Percentiles rank a stretch among this genome's conserved stretches.
Conservation (phyloP, 371 early-diverging fungal species). For the Rhizomucor miehei region DNA sequence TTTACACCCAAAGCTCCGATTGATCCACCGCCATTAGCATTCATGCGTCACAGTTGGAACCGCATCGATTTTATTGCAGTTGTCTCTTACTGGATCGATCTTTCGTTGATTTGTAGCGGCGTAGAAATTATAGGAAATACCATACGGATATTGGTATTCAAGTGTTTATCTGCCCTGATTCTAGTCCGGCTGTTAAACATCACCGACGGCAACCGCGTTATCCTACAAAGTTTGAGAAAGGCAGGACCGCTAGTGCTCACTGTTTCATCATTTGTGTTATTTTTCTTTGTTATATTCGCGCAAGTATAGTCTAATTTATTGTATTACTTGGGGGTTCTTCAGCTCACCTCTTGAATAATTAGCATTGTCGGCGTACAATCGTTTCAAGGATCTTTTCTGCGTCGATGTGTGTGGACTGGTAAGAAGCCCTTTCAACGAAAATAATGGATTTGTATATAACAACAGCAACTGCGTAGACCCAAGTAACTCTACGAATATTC, state of each 20-base stretch:
- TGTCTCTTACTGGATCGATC: slow-evolving; percentile 59
- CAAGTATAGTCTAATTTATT: slow-evolving; percentile 20
- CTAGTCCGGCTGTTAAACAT: slow-evolving; percentile 58
- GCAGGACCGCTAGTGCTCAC: slow-evolving; percentile 61
- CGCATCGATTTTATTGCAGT: slow-evolving; percentile 64
- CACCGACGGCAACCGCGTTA: slow-evolving; percentile 59
- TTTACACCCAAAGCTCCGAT: slow-evolving; percentile 29
- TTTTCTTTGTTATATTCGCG: slow-evolving; percentile 66
- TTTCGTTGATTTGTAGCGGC: slow-evolving; percentile 34
- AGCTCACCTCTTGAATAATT: not conserved
- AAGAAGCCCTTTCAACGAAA: no score
- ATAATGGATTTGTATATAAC: not conserved
- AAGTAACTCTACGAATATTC: slow-evolving; percentile 17
- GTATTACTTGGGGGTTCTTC: no score
- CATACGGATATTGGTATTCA: slow-evolving; percentile 51
- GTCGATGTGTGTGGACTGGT: slow-evolving; percentile 61
- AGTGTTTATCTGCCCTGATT: slow-evolving; percentile 53
- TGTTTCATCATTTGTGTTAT: slow-evolving; percentile 57
- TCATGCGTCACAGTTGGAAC: slow-evolving; percentile 66
- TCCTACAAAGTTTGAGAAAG: slow-evolving; percentile 61
- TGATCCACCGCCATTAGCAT: slow-evolving; percentile 32
- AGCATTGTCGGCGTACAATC: slow-evolving; percentile 65
- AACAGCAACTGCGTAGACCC: slow-evolving; percentile 29
- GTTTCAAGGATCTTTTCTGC: slow-evolving; percentile 62
- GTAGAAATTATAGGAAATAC: slow-evolving; percentile 36